A percentile compares a stretch with the other conserved stretches of the same genome.
Conservation (phyloP, 768 basidiomycete species). For the Suillus subaureus region DNA sequence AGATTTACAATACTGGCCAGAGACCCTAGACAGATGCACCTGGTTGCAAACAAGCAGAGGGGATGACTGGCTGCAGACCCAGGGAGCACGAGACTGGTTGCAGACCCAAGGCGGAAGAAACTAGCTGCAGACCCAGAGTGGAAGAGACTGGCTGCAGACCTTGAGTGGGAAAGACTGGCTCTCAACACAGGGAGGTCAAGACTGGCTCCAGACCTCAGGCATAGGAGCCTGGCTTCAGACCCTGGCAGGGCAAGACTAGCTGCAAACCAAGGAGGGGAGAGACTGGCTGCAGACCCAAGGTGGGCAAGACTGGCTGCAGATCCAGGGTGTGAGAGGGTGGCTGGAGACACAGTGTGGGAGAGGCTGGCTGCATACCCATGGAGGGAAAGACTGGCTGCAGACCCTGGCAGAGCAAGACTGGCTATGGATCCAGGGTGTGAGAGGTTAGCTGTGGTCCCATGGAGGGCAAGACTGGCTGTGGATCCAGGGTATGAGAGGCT, state of each 20-base stretch:
- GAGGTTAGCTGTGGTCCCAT: background rate
- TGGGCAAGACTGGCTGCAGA: background rate
- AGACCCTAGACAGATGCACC: no score
- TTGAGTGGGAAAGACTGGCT: no score
- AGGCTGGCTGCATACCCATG: background rate
- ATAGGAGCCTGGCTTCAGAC: background rate
- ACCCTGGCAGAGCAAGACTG: background rate
- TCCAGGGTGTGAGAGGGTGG: background rate
- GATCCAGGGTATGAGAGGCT: no score
- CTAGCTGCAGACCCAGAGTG: no score
- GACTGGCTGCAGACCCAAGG: background rate
- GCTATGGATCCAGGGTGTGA: background rate
- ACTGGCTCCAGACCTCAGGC: background rate
- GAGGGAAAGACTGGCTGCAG: background rate
- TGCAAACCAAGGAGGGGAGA: background rate
- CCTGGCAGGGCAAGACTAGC: background rate
- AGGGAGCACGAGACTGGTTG: no score
- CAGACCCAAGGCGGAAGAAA: background rate
- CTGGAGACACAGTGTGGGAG: background rate
- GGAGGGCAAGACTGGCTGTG: no score
- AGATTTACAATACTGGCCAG: background rate
- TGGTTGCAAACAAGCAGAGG: no score
- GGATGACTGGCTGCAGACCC: background rate
- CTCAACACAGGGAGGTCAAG: background rate
- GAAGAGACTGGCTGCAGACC: no score